A percentile compares a stretch with the other conserved stretches of the same genome.
Evolutionary conservation across 768 basidiomycete genomes (phyloP).

Genomic region (Guyanaporus albipodus): DNA sequence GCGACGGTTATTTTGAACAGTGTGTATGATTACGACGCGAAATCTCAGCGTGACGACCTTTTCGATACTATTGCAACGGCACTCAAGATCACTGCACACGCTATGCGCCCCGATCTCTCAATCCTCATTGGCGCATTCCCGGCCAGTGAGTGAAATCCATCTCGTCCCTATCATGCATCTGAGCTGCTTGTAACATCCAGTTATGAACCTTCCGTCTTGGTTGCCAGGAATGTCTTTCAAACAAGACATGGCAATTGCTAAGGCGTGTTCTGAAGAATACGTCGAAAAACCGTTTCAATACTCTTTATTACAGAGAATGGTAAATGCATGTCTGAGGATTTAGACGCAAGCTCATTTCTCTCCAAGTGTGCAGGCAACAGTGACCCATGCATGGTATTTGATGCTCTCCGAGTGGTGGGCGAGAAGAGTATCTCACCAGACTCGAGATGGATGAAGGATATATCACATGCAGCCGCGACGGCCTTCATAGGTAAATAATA

Average conservation of each 20-base stretch:
- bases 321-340: neutral
- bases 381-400: conserved; percentile 17
- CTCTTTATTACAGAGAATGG: conserved; percentile 15
- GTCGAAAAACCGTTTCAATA: conserved; percentile 9
- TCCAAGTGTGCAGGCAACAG: conserved; percentile 7
- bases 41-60: conserved; percentile 7
- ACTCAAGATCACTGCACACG: conserved; percentile 3
- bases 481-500: conserved; percentile 16
- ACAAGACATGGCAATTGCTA: neutral
- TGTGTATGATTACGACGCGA: conserved; percentile 15
- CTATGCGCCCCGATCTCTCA: conserved; percentile 6
- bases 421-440: conserved; percentile 5
- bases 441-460: conserved; percentile 5
- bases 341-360: neutral
- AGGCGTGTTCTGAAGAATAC: conserved; percentile 4
- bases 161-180: neutral
- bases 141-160: conserved; percentile 3
- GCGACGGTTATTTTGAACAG: conserved; percentile 11
- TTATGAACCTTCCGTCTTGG: conserved; percentile 10
- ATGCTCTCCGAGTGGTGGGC: conserved; percentile 12
- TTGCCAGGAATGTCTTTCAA: conserved; percentile 13
- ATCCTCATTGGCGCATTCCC: conserved; percentile 13
- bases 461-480: conserved; percentile 23
- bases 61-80: conserved; percentile 7
- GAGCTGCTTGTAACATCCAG: neutral